Conservation (phyloP, 768 basidiomycete genomes). For the Pholiota conissans region DNA sequence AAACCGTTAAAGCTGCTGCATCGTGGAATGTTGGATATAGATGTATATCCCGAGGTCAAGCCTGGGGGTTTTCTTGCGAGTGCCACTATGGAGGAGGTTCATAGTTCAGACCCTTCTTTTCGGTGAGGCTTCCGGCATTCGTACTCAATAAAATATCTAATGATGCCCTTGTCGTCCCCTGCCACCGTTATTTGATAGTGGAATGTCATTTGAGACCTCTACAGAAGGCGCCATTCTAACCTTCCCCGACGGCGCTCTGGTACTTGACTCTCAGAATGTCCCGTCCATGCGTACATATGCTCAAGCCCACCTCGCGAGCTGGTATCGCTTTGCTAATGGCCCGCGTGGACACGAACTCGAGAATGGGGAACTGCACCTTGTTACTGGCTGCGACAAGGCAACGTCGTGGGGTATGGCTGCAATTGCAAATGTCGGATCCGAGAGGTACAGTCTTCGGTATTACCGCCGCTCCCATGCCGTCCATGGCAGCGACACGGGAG, state of each 20-base stretch:
- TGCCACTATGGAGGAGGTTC: slow-evolving; percentile 1
- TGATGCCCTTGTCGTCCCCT: neutral
- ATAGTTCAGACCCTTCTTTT: neutral
- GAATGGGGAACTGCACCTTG: slow-evolving; percentile 21
- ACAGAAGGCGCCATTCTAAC: slow-evolving; percentile 22
- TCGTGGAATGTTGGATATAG: no score
- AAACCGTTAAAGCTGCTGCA: no score
- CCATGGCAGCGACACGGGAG: no score
- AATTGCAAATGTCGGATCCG: slow-evolving; percentile 8
- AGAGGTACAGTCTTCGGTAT: no score
- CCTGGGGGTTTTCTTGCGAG: slow-evolving; percentile 9
- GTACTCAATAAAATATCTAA: no score
- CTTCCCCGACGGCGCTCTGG: slow-evolving; percentile 18
- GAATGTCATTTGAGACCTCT: slow-evolving; percentile 14
- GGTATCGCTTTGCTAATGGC: slow-evolving; percentile 19
- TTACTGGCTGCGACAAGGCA: no score
- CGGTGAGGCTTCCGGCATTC: no score
- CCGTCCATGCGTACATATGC: slow-evolving; percentile 10
- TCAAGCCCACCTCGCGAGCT: slow-evolving; percentile 10
- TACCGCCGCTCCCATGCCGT: no score
- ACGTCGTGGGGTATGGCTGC: slow-evolving; percentile 22
- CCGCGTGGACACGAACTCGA: slow-evolving; percentile 11
- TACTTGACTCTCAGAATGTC: slow-evolving; percentile 11
- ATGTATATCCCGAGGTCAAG: slow-evolving; percentile 6
- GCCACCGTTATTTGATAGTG: neutral